A percentile compares a stretch with the other conserved stretches of the same genome.
phyloP scores from a whole-genome alignment of 176 grass and related monocot genomes.

The sorghum (Sorghum bicolor) region Sorghum_bicolor_NCBIv3 NC_012870.2:10863501-10864000 shows the following conservation, averaged over 20 bases:
- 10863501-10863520: not conserved
- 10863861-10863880: not conserved
- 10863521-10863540: not conserved
- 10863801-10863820: not conserved
- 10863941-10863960: constrained; percentile 27
- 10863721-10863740: not conserved
- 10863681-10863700: too few relatives aligned
- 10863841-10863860: not conserved
- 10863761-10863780: not conserved
- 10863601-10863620: too few relatives aligned
- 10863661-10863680: not conserved
- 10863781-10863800: constrained; percentile 16
- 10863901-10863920: not conserved
- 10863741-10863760: not conserved
- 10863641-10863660: not conserved
- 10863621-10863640: not conserved
- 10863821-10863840: not conserved
- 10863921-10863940: not conserved
- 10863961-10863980: not conserved
- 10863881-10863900: not conserved
- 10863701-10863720: not conserved
- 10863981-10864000: constrained; percentile 7
- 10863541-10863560: not conserved
- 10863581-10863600: not conserved
- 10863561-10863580: not conserved